These are phyloP conservation scores for Basidiobolus meristosporus DNA, from an alignment of 371 early-diverging fungal species.

Conservation along the genomic window DNA sequence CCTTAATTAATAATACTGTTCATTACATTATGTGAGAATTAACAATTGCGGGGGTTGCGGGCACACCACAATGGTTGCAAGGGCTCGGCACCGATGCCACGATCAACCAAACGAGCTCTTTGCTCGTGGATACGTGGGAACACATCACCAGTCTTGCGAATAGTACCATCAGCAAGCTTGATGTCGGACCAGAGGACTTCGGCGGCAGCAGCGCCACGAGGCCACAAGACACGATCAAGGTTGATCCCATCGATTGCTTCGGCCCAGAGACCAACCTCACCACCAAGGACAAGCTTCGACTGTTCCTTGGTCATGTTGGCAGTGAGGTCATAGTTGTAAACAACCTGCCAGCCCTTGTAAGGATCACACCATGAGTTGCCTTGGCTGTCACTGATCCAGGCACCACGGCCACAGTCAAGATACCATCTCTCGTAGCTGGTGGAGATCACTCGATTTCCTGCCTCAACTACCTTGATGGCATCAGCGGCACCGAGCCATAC, in stretches of 20 bases:
- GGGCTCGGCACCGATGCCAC: constrained; percentile 45
- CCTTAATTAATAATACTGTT: no score
- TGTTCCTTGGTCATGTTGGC: constrained; percentile 7
- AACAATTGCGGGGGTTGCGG: no score
- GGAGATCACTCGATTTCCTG: constrained; percentile 32
- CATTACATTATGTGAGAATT: no score
- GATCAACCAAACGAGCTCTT: constrained; percentile 43
- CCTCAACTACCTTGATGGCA: constrained; percentile 12
- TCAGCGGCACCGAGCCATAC: constrained; percentile 24
- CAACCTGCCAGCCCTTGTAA: constrained; percentile 64
- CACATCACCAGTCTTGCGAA: constrained; percentile 33
- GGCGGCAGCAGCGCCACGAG: constrained; percentile 45
- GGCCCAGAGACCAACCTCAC: constrained; percentile 48
- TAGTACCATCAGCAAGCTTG: constrained; percentile 22
- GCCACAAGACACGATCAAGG: constrained; percentile 47
- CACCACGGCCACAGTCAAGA: constrained; percentile 49
- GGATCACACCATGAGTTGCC: constrained; percentile 63
- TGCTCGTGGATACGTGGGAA: constrained; percentile 48
- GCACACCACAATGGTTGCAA: constrained; percentile 52
- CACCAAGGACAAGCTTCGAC: constrained; percentile 19
- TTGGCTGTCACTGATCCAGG: constrained; percentile 14
- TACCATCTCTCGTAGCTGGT: constrained; percentile 37
- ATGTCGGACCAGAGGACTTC: constrained; percentile 60
- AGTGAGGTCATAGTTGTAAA: constrained; percentile 39
- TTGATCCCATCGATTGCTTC: constrained; percentile 44